These are phyloP conservation scores for Saccharomyces paradoxus DNA, from an alignment of 805 yeast genomes.

Conservation along the genomic window DNA sequence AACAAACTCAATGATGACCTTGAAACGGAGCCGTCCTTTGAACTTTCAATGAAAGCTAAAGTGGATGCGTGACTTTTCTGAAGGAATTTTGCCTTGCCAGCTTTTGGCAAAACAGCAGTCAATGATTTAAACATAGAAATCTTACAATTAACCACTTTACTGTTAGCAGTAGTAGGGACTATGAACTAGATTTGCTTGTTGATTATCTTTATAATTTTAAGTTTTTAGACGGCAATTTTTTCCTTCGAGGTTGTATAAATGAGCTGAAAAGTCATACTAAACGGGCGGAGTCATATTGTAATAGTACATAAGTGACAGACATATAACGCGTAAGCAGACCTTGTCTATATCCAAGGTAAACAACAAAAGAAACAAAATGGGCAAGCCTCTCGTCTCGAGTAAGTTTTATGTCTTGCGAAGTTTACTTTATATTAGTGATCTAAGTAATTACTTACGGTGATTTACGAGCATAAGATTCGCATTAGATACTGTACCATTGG, in stretches of 20 bases:
- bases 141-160: not conserved
- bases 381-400: not conserved
- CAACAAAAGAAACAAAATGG: not conserved
- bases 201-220: not conserved
- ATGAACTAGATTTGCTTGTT: not conserved
- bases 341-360: not conserved
- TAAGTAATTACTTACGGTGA: no score
- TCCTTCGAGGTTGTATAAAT: not conserved
- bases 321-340: not conserved
- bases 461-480: not conserved
- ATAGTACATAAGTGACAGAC: not conserved
- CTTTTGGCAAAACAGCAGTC: not conserved
- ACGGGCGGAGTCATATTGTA: not conserved
- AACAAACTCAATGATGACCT: constrained; percentile 66
- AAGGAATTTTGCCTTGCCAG: constrained; percentile 3
- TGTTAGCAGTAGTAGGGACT: not conserved
- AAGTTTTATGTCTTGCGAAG: not conserved
- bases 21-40: constrained; percentile 43
- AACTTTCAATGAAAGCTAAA: constrained; percentile 65
- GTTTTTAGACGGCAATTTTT: not conserved
- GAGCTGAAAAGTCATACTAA: not conserved
- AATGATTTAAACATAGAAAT: constrained; percentile 1
- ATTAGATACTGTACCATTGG: not conserved
- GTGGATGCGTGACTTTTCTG: constrained; percentile 51
- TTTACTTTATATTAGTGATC: no score